phyloP scores from a whole-genome alignment of 23 red algal genomes.

The Gracilaria gracilis region DNA sequence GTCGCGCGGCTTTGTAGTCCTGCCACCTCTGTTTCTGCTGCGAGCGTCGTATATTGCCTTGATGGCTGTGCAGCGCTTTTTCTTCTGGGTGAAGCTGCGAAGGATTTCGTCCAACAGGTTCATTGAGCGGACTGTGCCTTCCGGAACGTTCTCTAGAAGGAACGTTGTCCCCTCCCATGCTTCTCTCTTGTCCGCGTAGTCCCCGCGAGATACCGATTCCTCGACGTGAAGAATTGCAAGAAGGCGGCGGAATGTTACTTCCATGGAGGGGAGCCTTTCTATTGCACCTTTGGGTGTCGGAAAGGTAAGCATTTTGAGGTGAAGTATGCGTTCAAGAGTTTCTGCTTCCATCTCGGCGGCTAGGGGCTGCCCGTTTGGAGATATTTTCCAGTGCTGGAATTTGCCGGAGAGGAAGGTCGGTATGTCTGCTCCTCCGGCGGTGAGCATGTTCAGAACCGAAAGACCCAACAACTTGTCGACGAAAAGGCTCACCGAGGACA shows the following conservation, averaged over 20 bases:
- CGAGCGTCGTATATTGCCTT: not conserved
- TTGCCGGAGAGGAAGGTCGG: not conserved
- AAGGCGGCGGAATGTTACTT: no score
- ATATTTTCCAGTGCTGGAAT: not conserved
- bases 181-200: not conserved
- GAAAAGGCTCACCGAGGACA: not conserved
- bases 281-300: not conserved
- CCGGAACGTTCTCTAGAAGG: not conserved
- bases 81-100: not conserved
- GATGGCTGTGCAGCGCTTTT: not conserved
- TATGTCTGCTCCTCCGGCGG: not conserved
- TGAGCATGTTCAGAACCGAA: not conserved
- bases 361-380: not conserved
- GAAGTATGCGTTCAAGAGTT: not conserved
- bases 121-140: not conserved
- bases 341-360: not conserved
- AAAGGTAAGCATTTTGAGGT: not conserved
- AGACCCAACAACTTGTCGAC: not conserved
- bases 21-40: not conserved
- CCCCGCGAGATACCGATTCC: not conserved
- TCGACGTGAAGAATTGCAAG: no score
- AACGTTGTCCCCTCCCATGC: not conserved
- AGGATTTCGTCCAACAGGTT: constrained; percentile 9
- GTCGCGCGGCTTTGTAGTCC: not conserved
- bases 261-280: not conserved